phyloP scores from a whole-genome alignment of 352 stramenopile genomes.

The Globisporangium uncinulatum region DNA sequence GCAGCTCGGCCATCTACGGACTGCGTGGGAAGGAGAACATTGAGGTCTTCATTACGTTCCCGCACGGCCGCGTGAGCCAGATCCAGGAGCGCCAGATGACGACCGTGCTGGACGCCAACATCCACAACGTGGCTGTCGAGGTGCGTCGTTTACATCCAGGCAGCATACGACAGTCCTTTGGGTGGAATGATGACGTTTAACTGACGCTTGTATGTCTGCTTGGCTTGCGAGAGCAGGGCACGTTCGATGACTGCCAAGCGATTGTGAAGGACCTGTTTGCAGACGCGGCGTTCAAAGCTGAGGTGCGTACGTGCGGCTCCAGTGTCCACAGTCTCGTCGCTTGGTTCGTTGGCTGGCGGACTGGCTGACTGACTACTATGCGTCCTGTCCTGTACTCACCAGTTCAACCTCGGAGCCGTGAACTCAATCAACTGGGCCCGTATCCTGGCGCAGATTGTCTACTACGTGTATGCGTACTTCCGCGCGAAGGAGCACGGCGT shows the following conservation, averaged over 20 bases:
- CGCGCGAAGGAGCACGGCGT: constrained; percentile 66
- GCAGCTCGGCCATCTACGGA: constrained; percentile 97
- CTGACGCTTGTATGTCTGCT: no score
- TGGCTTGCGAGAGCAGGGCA: constrained; percentile 51
- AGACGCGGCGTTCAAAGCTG: constrained; percentile 90
- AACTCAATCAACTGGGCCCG: constrained; percentile 99
- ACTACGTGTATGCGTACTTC: constrained; percentile 99
- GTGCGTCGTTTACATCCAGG: constrained; percentile 2
- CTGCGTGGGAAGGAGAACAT: constrained; percentile 96
- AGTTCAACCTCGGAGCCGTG: constrained; percentile 94
- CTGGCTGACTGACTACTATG: not conserved
- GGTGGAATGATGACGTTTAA: not conserved
- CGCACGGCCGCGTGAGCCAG: constrained; percentile 92
- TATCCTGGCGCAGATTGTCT: constrained; percentile 98
- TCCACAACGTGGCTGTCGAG: constrained; percentile 94
- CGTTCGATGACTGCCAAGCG: constrained; percentile 99
- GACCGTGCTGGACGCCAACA: constrained; percentile 96
- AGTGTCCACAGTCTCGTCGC: no score
- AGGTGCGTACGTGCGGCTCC: constrained; percentile 19
- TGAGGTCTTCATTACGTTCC: constrained; percentile 98
- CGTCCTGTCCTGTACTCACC: not conserved
- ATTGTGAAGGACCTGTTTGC: constrained; percentile 98
- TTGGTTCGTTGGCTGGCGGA: no score
- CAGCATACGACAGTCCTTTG: not conserved
- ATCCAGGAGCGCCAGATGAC: constrained; percentile 99